Base-by-base conservation (phyloP, 257 asterid species). In the Jasminum sambac region DNA sequence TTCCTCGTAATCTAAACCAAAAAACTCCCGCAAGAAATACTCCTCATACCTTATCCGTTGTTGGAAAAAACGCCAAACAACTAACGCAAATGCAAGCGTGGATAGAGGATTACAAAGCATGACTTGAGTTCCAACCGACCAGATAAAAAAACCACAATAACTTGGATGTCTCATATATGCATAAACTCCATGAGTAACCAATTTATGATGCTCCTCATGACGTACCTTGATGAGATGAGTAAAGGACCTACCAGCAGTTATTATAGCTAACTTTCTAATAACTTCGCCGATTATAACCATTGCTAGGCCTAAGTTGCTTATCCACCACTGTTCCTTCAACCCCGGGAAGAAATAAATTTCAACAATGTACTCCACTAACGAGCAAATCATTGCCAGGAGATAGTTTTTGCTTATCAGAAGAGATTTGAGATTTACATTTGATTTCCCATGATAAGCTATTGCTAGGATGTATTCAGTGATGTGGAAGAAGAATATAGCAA, bases 91-190 rank as follows among this genome's bases (percentile, higher is more conserved):
- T 39, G 80, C 96, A 67, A 88, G 44, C 0, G 85, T 74, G 2
- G 96, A 85, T 7, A 91, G 2, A 0, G 97, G 99, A 77, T 89
- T 94, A 40, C 96, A 94, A 13, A 94, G 87, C 99, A 94, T 84
- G 41, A 81, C 57, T 67, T 84, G 86, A 41, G 85, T 81, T 23
- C 72, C 84, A 68, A 81, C 52, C 0, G 81, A 79, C 84, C 88
- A 84, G 43, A 78, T 76, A 68, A 81, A 84, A 74, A 78, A 84
- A 4, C 84, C 84, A 37, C 84, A 79, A 74, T 94, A 94, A 82
- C 97, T 80, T 3, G 99, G 99, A 69, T 94, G 99, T 1, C 96
- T 85, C 12, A 84, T 67, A 66, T 73, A 83, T 69, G 63, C 78
- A 73, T 86, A 94, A 39, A 89, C 67, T 62, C 99, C 97, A 59